Evolutionary conservation across 2,329 filamentous ascomycete genomes (phyloP), one percentile per base, ranked within the genome.

Genomic region (Helotiales sp.): DNA sequence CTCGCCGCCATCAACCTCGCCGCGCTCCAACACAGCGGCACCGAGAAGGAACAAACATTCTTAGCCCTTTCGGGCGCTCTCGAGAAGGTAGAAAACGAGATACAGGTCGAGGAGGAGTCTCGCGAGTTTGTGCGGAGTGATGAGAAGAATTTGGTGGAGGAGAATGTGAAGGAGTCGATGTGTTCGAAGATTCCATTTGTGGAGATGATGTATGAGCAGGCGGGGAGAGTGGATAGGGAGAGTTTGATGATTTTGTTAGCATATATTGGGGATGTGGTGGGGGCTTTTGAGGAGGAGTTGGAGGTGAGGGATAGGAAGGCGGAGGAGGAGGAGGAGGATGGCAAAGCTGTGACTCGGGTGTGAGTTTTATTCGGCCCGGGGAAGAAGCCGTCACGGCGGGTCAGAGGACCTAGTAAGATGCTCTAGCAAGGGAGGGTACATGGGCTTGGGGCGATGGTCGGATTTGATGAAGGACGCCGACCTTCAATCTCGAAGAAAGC

Each of bases 161-260:
- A 30, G 22, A n/a, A 7, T 6, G 24, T 20, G 24, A 17, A 20
- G 6, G 40, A 43, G 15, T 26, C 43, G n/a, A 34, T 45, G 26
- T 37, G 43, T 17, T 37, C 43, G 28, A 61, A 61, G n/a, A 50
- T 61, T 5, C 43, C 43, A 28, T 49, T 61, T 26, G 28, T 61
- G 17, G 43, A 61, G 28, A n/a, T 61, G 43, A n/a, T 61, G 26
- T 24, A 37, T 50, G 40, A 24, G 17, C 43, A 49, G 45, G 43
- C 43, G 4, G 24, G 32, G n/a, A 30, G 28, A n/a, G 28, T 22
- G 10, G 59, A 61, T 26, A 50, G 43, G 22, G 28, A 24, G 26
- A 49, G n/a, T 24, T 30, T 61, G 28, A 50, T 26, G 26, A 10
- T 22, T 2, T 50, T 49, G 28, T 50, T 61, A 26, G 24, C 2